Evolutionary conservation across 495 filamentous ascomycete species (phyloP), one percentile per base, ranked within the genome.

Genomic region (Talaromyces wortmannii): DNA sequence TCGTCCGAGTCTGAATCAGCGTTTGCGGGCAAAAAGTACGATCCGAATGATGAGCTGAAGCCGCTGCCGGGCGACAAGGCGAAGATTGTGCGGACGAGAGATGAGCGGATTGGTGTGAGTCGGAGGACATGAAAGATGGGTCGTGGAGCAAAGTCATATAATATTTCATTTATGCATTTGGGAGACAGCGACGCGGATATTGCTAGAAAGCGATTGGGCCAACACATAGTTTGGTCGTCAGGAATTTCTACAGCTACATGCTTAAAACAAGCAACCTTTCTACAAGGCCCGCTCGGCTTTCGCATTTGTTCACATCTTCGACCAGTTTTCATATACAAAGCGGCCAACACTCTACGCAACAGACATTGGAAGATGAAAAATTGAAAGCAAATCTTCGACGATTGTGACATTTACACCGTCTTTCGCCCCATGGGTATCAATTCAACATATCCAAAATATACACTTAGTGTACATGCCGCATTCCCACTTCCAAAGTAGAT

Each of bases 11-110:
- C 50, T 0, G 54, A 56, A 51, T 36, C 54, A 17, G 47, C 18
- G 30, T 18, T 51, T 13, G 11, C 43, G 43, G 56, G 52, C 52
- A 53, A 53, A 5, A 46, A 45, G n/a, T 67, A 71, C 40, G 79
- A 84, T 67, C 80, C 81, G 6, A 83, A 73, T 56, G 79, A 83
- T 66, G 81, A 83, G 56, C 55, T 83, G 59, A 82, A 79, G 54
- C 79, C 80, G 7, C 63, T 82, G 44, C 78, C 79, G 0, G 73
- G 76, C 1, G 78, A 81, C 57, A 79, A 81, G 61, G 67, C 70
- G 42, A 69, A 76, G 48, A 74, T 77, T 52, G 70, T 75, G 50
- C 67, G 76, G 49, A 74, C 71, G 17, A 71, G 76, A 17, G 80
- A 82, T 59, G 73, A 78, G 55, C 67, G 77, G 60, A 72, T 77